Evolutionary conservation across 1,284 basidiomycete species (phyloP).

Genomic region (Trichosporon asahii): DNA sequence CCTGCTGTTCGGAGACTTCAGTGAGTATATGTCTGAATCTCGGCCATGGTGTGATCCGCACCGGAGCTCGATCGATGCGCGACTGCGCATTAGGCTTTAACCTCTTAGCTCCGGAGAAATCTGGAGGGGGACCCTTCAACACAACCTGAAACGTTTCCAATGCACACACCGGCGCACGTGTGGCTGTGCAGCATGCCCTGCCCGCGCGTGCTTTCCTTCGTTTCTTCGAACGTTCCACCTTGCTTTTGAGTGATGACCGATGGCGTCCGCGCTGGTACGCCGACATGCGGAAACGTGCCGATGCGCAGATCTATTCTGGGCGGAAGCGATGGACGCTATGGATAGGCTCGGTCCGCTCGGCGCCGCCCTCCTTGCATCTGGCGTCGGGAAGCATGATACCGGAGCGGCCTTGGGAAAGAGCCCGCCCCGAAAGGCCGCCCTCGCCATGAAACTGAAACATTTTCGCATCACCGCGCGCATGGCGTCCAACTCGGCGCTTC

Average conservation of each 20-base stretch:
- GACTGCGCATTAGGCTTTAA: not conserved
- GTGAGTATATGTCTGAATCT: constrained; percentile 28
- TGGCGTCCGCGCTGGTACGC: not conserved
- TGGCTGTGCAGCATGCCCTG: not conserved
- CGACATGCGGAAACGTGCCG: no score
- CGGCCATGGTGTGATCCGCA: not conserved
- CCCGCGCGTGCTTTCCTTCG: not conserved
- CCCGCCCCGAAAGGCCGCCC: no score
- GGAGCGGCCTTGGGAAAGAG: no score
- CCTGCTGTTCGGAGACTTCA: constrained; percentile 48
- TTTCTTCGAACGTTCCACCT: not conserved
- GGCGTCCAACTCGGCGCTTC: not conserved
- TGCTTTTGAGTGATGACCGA: not conserved
- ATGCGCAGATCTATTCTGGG: not conserved
- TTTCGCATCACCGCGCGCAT: no score
- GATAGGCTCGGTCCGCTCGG: no score
- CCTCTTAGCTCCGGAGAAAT: not conserved
- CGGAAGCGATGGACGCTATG: no score
- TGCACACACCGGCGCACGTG: not conserved
- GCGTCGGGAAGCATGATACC: not conserved
- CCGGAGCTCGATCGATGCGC: not conserved
- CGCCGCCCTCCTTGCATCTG: not conserved
- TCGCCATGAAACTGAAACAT: no score
- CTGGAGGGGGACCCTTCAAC: not conserved
- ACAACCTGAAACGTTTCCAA: not conserved